These are phyloP conservation scores for Phytophthora cryptogea DNA, from an alignment of 352 stramenopile species.

Conservation along the genomic window DNA sequence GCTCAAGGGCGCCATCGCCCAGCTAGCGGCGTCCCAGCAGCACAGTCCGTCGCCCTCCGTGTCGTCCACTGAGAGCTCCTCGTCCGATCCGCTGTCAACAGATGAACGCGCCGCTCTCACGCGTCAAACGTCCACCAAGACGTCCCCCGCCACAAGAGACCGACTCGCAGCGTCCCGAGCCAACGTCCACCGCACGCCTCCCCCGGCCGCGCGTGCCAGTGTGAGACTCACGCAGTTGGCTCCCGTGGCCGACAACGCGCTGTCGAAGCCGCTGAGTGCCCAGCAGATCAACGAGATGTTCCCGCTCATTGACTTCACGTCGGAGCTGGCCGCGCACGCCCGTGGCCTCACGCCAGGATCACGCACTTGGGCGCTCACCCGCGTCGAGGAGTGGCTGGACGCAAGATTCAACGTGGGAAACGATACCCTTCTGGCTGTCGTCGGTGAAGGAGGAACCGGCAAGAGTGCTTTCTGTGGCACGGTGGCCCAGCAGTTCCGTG, in stretches of 20 bases:
- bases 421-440: conserved; percentile 64
- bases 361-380: conserved; percentile 67
- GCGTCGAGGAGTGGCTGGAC: conserved; percentile 80
- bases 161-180: conserved; percentile 52
- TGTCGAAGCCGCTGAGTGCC: conserved; percentile 66
- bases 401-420: conserved; percentile 64
- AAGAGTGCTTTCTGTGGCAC: conserved; percentile 70
- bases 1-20: conserved; percentile 77
- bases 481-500: conserved; percentile 56
- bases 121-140: conserved; percentile 49
- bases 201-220: conserved; percentile 23
- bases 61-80: conserved; percentile 30
- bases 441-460: conserved; percentile 70
- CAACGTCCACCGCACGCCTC: conserved; percentile 22
- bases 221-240: conserved; percentile 64
- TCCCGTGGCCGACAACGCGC: conserved; percentile 64
- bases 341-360: conserved; percentile 48
- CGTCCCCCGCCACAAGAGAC: conserved; percentile 53
- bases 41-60: conserved; percentile 14
- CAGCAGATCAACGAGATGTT: conserved; percentile 87
- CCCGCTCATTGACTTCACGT: conserved; percentile 68
- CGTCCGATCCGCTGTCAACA: conserved; percentile 38
- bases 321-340: conserved; percentile 51
- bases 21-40: conserved; percentile 44
- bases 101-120: conserved; percentile 52